Evolutionary conservation across 2,329 filamentous ascomycete species (phyloP), one percentile per base, ranked within the genome.

Genomic region (Penicillium sp.): DNA sequence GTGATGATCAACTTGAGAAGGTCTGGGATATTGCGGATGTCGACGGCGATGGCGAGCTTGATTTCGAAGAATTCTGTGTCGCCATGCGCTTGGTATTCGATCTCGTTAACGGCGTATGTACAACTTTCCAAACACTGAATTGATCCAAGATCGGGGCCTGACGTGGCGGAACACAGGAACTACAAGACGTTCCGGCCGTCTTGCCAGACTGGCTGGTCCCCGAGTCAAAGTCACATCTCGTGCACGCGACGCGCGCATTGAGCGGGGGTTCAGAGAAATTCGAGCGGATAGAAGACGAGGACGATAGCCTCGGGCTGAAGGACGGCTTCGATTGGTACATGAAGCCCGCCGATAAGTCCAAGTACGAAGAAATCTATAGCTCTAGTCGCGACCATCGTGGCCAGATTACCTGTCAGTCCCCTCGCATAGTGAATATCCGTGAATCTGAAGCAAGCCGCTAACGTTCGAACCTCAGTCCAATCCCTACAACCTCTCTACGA

Each of bases 311-410:
- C 1, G 91, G 91, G 0, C 79, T 99, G 57, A 95, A 95, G 71
- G 91, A 96, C 73, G 93, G 93, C 12, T 99, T 99, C 73, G 94
- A 99, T 72, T 99, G 94, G 94, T 99, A 99, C 77, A 99, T 99
- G 90, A 91, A 85, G 54, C 94, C 94, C 0, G 75, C 79, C 28
- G 92, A 99, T 76, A 95, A 95, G 76, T 70, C 84, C 59, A 97
- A 96, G 74, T 99, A 99, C 76, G 91, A 96, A 74, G 90, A 93
- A 65, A 99, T 99, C 74, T 99, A 97, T 76, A 88, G 88, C 59
- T 91, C 95, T 65, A 95, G 91, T 76, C 85, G 91, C 56, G 89
- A 95, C 72, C 84, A 87, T 70, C 86, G 92, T 47, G 94, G 94
- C 59, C 90, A 95, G 67, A 82, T 92, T 63, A 80, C 86, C 53